phyloP scores from a whole-genome alignment of 345 rosid genomes.

The Citrus glauca region DNA sequence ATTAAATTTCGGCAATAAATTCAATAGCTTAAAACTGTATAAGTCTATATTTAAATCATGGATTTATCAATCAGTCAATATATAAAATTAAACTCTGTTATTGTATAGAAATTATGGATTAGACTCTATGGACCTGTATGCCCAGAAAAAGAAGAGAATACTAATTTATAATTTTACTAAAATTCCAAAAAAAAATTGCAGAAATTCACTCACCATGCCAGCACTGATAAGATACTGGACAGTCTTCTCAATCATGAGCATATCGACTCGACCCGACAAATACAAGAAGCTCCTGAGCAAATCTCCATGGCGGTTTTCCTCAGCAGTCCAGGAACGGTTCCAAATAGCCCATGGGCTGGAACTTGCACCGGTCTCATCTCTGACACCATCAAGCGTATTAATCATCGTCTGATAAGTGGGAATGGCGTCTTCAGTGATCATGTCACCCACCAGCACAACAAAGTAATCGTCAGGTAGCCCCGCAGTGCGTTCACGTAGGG shows the following conservation, averaged over 20 bases:
- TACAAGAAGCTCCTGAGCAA: conserved; percentile 52
- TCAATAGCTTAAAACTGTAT: too few species aligned
- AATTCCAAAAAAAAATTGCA: not conserved
- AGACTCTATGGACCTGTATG: too few species aligned
- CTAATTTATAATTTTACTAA: not conserved
- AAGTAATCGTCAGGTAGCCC: conserved; percentile 67
- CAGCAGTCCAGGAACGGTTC: conserved; percentile 78
- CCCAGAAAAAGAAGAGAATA: too few species aligned
- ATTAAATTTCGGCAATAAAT: too few species aligned
- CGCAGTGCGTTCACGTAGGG: conserved; percentile 46
- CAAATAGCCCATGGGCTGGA: conserved; percentile 65
- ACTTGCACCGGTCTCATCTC: conserved; percentile 78
- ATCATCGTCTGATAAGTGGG: conserved; percentile 72
- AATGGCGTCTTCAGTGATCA: conserved; percentile 80
- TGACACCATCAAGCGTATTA: conserved; percentile 71
- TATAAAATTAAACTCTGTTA: too few species aligned
- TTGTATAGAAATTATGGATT: too few species aligned
- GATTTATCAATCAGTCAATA: too few species aligned
- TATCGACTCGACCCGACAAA: conserved; percentile 75
- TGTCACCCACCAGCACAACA: conserved; percentile 76
- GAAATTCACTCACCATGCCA: conserved; percentile 48
- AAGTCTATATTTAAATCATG: too few species aligned
- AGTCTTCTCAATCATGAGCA: conserved; percentile 59
- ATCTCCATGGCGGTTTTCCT: conserved; percentile 81
- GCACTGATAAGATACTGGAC: conserved; percentile 60